Evolutionary conservation across 2,329 filamentous ascomycete species (phyloP).

Genomic region (Paraphaeosphaeria sporulosa): DNA sequence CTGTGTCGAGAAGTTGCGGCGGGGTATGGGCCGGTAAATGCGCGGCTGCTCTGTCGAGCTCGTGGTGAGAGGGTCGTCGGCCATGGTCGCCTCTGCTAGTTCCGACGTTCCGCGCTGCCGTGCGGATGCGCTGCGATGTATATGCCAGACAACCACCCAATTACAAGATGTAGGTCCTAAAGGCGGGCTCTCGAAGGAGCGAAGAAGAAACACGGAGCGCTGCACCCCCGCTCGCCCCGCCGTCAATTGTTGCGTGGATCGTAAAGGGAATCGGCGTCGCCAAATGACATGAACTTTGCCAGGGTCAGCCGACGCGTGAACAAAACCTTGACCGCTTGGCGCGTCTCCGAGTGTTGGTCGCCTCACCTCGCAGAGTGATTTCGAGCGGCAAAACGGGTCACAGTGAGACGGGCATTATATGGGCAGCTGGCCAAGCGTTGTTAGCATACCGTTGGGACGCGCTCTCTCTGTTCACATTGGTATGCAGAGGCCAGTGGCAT

Average conservation of each 20-base stretch:
- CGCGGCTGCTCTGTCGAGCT: slow-evolving; percentile 35
- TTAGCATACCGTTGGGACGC: slow-evolving; percentile 8
- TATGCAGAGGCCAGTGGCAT: slow-evolving; percentile 5
- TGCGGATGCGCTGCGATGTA: slow-evolving; percentile 3
- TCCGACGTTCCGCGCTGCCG: slow-evolving; percentile 4
- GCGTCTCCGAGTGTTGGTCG: neutral
- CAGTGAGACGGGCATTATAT: neutral
- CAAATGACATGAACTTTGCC: slow-evolving; percentile 7
- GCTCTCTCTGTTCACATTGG: neutral
- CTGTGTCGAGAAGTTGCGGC: slow-evolving; percentile 41
- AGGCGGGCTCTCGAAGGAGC: neutral
- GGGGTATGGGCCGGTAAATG: slow-evolving; percentile 49
- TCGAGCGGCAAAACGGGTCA: neutral
- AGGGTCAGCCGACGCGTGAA: slow-evolving; percentile 15
- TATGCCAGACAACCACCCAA: neutral
- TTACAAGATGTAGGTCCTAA: slow-evolving; percentile 14
- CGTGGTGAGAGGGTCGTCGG: slow-evolving; percentile 35
- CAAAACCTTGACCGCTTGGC: slow-evolving; percentile 3
- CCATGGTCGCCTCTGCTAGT: slow-evolving; percentile 28
- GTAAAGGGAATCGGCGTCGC: slow-evolving; percentile 5
- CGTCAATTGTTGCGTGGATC: slow-evolving; percentile 17
- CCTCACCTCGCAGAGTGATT: slow-evolving; percentile 7
- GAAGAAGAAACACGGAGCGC: neutral
- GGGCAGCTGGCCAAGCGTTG: neutral
- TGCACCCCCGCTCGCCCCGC: slow-evolving; percentile 10